Base-by-base conservation (phyloP, 306 rosid genomes). In the Quercus variabilis region DNA sequence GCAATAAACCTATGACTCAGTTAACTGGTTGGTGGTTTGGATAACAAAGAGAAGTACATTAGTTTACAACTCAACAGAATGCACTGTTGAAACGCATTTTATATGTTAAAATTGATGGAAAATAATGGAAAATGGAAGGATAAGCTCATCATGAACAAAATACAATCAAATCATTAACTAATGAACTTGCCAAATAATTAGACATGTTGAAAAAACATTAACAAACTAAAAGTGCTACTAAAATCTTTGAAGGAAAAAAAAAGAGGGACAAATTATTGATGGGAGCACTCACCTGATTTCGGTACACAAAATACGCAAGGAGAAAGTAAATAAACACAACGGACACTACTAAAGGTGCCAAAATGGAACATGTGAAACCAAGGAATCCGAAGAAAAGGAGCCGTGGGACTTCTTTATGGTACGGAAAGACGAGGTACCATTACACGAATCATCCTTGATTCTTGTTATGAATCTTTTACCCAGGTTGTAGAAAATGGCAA, bases 321-420 rank as follows among this genome's bases (percentile, higher is more conserved):
- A 82, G 65, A 73, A 91, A 93, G 90, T 91, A 95, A 54, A 91
- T 64, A 78, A 90, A 83, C 88, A 95, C 80, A 90, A 91, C 88
- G 52, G 96, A 98, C 74, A 87, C 78, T 85, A 95, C 91, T 12
- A 90, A 78, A 75, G 99, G 99, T 38, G 97, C 91, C 84, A 95
- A 83, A 83, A 93, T 90, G 73, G 90, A 80, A 81, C 94, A 91
- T 69, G 89, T 88, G 83, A 91, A 93, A 23, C 99, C 98, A 23
- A 95, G 82, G 80, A 91, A 95, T 83, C 92, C 94, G 75, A 95
- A 93, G 11, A 95, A 88, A 28, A 95, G 87, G 69, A 95, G 68
- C 83, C 94, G 90, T 31, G 99, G 97, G 77, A 87, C 90, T 88
- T 95, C 96, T 3, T 97, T 95, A 73, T 95, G 94, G 86, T 93